Percentiles rank a stretch among this genome's conserved stretches.
Evolutionary conservation across 495 filamentous ascomycete genomes (phyloP).

Genomic region (Evernia prunastri): DNA sequence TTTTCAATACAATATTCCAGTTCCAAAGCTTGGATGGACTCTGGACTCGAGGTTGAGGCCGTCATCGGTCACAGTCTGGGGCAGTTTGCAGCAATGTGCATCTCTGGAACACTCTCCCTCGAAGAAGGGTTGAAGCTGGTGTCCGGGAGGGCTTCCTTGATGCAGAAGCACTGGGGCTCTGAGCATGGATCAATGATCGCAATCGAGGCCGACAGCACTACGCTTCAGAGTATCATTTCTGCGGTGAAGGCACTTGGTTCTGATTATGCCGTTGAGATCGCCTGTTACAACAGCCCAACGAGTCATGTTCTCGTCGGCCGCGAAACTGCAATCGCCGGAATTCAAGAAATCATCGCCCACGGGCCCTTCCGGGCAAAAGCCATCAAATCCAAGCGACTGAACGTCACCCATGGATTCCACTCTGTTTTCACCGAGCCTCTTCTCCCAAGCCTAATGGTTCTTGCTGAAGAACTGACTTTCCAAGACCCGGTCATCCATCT

Average conservation of each 20-base stretch:
- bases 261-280: conserved; percentile 30
- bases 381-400: conserved; percentile 29
- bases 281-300: conserved; percentile 45
- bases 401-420: conserved; percentile 46
- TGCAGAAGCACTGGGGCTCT: conserved; percentile 40
- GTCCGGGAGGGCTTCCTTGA: conserved; percentile 37
- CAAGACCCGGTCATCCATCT: too few relatives aligned
- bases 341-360: too few relatives aligned
- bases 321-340: conserved; percentile 11
- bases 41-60: conserved; percentile 33
- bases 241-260: neutral
- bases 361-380: too few relatives aligned
- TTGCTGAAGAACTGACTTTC: conserved; percentile 29
- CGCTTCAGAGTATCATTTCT: conserved; percentile 23
- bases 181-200: conserved; percentile 47
- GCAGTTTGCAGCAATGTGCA: conserved; percentile 39
- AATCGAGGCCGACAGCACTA: conserved; percentile 19
- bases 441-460: conserved; percentile 23
- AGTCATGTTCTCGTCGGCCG: conserved; percentile 44
- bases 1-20: conserved; percentile 46
- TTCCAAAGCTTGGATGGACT: conserved; percentile 44
- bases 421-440: conserved; percentile 40
- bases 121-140: conserved; percentile 38
- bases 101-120: conserved; percentile 36
- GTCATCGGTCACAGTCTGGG: conserved; percentile 51